These are phyloP conservation scores for Sugiyamaella mastotermitis DNA, from an alignment of 805 yeast species.

Conservation along the genomic window DNA sequence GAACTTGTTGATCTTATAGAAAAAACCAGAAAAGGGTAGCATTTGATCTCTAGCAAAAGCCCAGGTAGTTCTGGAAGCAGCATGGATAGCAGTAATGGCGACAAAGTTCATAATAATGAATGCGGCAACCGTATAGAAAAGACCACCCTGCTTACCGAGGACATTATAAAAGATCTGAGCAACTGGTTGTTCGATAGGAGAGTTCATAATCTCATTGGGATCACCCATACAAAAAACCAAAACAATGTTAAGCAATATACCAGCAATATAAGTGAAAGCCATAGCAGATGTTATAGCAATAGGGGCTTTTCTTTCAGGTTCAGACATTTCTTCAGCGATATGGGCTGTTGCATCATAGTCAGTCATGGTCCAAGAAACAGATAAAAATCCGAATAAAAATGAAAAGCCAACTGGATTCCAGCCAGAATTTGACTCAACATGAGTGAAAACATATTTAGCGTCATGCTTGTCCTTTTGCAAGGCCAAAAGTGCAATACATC, in stretches of 20 bases:
- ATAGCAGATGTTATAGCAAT: constrained; percentile 66
- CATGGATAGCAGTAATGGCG: constrained; percentile 72
- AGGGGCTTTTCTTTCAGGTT: constrained; percentile 70
- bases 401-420: constrained; percentile 73
- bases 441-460: constrained; percentile 29
- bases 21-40: constrained; percentile 54
- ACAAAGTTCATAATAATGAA: constrained; percentile 57
- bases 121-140: constrained; percentile 43
- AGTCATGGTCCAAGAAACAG: constrained; percentile 71
- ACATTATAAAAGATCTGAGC: constrained; percentile 65
- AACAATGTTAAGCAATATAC: constrained; percentile 67
- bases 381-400: constrained; percentile 70
- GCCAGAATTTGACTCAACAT: constrained; percentile 18
- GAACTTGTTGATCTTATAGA: constrained; percentile 59
- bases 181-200: constrained; percentile 76
- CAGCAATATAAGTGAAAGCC: constrained; percentile 57
- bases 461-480: constrained; percentile 18
- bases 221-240: constrained; percentile 69
- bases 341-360: constrained; percentile 81
- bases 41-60: constrained; percentile 82
- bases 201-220: constrained; percentile 54
- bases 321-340: constrained; percentile 73
- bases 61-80: constrained; percentile 74
- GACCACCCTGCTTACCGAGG: constrained; percentile 19
- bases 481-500: constrained; percentile 18